These are phyloP conservation scores for Clonostachys rosea DNA, from an alignment of 2,329 filamentous ascomycete genomes.

Conservation along the genomic window DNA sequence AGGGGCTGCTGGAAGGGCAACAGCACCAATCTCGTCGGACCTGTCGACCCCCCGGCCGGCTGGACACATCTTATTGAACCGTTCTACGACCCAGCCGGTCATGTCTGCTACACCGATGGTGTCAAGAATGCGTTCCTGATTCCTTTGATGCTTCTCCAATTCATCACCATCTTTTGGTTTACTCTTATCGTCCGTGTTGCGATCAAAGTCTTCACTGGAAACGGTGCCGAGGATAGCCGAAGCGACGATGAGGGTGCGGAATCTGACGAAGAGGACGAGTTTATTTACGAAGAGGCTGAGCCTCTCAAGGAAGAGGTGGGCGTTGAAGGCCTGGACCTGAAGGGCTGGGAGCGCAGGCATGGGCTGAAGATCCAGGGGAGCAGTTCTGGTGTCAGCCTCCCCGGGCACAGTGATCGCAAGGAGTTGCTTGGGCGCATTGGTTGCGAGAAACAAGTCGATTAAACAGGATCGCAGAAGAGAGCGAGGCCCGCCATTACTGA, in stretches of 20 bases:
- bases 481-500: neutral
- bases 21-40: slow-evolving; percentile 48
- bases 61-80: slow-evolving; percentile 67
- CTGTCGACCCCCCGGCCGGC: slow-evolving; percentile 42
- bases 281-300: slow-evolving; percentile 47
- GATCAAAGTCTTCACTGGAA: slow-evolving; percentile 71
- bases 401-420: slow-evolving; percentile 71
- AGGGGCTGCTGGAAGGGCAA: slow-evolving; percentile 68
- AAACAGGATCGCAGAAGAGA: slow-evolving; percentile 3
- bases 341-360: slow-evolving; percentile 54
- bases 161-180: slow-evolving; percentile 84
- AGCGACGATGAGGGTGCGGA: slow-evolving; percentile 81
- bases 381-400: slow-evolving; percentile 59
- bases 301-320: slow-evolving; percentile 71
- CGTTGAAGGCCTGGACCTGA: slow-evolving; percentile 65
- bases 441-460: slow-evolving; percentile 69
- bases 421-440: slow-evolving; percentile 78
- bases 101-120: slow-evolving; percentile 73
- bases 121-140: slow-evolving; percentile 75
- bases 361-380: slow-evolving; percentile 49
- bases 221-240: slow-evolving; percentile 76
- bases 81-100: slow-evolving; percentile 65
- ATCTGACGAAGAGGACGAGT: slow-evolving; percentile 53
- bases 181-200: slow-evolving; percentile 82
- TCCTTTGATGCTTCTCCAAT: slow-evolving; percentile 73